phyloP scores from a whole-genome alignment of 1,284 basidiomycete species.

The Tremellales sp. region DNA sequence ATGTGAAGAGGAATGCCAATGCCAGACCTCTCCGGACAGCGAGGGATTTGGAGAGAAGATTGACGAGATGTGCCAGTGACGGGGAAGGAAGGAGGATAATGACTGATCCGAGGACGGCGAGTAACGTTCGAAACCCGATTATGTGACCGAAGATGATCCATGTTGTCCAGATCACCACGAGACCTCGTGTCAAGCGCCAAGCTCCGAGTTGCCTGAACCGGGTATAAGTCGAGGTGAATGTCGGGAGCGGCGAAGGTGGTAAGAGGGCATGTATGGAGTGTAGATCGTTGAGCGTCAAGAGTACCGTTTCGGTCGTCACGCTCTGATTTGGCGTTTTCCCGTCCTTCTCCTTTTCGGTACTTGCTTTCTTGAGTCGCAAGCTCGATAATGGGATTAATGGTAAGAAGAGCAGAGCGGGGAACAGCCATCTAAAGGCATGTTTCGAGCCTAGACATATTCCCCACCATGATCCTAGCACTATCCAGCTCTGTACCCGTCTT shows the following conservation, averaged over 20 bases:
- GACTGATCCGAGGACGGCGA: slow-evolving; percentile 38
- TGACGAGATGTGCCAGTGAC: slow-evolving; percentile 31
- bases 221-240: slow-evolving; percentile 20
- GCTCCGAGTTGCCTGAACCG: slow-evolving; percentile 35
- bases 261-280: slow-evolving; percentile 44
- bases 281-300: slow-evolving; percentile 44
- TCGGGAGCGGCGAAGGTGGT: slow-evolving; percentile 33
- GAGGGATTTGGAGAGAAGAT: slow-evolving; percentile 38
- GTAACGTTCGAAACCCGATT: slow-evolving; percentile 30
- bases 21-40: slow-evolving; percentile 33
- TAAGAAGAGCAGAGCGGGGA: slow-evolving; percentile 40
- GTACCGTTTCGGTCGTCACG: slow-evolving; percentile 61
- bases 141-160: slow-evolving; percentile 40
- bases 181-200: slow-evolving; percentile 33
- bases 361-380: slow-evolving; percentile 48
- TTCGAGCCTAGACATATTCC: slow-evolving; percentile 63
- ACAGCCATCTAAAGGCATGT: slow-evolving; percentile 52
- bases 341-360: slow-evolving; percentile 39
- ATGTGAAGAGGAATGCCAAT: slow-evolving; percentile 38
- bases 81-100: slow-evolving; percentile 46
- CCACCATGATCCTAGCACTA: slow-evolving; percentile 70
- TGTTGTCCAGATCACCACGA: slow-evolving; percentile 40
- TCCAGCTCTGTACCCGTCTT: slow-evolving; percentile 63
- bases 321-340: slow-evolving; percentile 42
- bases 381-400: slow-evolving; percentile 29